Conservation (phyloP, 768 basidiomycete species). For the Lentinus tigrinus region DNA sequence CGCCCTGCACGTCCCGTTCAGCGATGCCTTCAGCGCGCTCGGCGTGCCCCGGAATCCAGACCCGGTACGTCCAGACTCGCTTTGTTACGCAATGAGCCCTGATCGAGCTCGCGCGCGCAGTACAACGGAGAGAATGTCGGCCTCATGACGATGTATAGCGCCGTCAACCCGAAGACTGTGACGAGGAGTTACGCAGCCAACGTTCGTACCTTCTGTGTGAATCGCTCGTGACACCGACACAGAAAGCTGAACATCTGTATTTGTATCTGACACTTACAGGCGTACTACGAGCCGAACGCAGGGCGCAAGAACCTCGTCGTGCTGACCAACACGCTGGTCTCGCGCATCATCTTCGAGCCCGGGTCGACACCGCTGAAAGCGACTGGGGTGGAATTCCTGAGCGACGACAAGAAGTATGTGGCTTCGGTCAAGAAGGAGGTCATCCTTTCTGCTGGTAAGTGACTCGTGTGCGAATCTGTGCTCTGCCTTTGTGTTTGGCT, state of each 20-base stretch:
- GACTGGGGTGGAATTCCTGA: not conserved
- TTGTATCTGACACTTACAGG: not conserved
- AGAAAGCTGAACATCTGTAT: not conserved
- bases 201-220: not conserved
- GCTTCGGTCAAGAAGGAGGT: not conserved
- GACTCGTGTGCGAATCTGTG: not conserved
- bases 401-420: not conserved
- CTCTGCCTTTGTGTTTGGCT: not conserved
- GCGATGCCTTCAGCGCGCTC: conserved; percentile 8
- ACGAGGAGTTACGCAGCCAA: too few relatives aligned
- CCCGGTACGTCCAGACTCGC: not conserved
- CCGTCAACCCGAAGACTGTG: too few relatives aligned
- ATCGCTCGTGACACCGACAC: not conserved
- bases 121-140: not conserved
- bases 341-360: not conserved
- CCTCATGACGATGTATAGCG: not conserved
- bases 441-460: not conserved
- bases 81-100: too few relatives aligned
- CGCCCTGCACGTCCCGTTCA: conserved; percentile 1
- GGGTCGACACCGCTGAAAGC: not conserved
- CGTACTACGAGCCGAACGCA: not conserved
- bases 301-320: not conserved
- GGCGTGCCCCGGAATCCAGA: conserved; percentile 16
- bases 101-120: too few relatives aligned
- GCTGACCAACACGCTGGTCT: not conserved